These are phyloP conservation scores for Rosa persica DNA, from an alignment of 306 rosid species.

Conservation along the genomic window DNA sequence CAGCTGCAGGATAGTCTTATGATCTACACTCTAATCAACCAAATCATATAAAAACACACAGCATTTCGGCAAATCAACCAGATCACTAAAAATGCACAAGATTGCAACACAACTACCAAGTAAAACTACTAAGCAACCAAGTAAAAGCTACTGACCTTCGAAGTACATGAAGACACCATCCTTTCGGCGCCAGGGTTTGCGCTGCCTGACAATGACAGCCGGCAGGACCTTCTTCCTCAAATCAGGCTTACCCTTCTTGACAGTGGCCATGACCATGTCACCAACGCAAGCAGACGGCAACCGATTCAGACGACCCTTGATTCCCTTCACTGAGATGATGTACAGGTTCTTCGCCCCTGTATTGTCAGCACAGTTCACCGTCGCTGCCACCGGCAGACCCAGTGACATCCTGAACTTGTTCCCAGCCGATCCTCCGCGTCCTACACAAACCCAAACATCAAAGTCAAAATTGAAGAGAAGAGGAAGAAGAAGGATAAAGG, in stretches of 20 bases:
- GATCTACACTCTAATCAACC: not conserved
- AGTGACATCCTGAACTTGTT: conserved; percentile 76
- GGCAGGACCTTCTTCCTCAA: conserved; percentile 74
- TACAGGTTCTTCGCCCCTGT: conserved; percentile 62
- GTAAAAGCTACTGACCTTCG: conserved; percentile 39
- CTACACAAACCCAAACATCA: conserved; percentile 29
- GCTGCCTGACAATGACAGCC: conserved; percentile 63
- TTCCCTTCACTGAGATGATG: conserved; percentile 58
- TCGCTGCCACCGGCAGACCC: conserved; percentile 75
- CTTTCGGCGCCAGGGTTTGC: conserved; percentile 74
- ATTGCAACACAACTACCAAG: no score
- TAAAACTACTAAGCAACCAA: no score
- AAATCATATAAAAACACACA: not conserved
- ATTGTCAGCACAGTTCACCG: conserved; percentile 69
- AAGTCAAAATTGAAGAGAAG: not conserved
- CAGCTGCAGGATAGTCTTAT: no score
- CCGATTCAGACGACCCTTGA: conserved; percentile 61
- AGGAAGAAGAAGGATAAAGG: no score
- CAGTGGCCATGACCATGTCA: conserved; percentile 73
- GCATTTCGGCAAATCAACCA: not conserved
- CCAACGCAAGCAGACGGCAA: conserved; percentile 73
- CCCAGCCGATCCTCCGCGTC: conserved; percentile 67
- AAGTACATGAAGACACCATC: conserved; percentile 68
- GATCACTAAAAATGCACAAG: no score
- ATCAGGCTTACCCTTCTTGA: conserved; percentile 67